phyloP scores from a whole-genome alignment of 306 rosid genomes.

The Arachis hypogaea region DNA sequence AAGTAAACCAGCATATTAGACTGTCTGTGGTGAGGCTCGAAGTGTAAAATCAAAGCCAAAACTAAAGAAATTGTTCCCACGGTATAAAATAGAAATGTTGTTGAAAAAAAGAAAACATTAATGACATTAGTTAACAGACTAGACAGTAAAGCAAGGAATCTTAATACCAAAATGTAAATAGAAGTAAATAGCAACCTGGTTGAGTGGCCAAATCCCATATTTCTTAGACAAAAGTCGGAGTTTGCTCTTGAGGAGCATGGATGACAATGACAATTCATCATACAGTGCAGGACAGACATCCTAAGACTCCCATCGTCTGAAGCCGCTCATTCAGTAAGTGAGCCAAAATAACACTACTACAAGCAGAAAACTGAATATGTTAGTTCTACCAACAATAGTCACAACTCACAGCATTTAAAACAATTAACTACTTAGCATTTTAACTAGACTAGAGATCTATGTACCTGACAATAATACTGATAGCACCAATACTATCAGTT shows the following conservation, averaged over 20 bases:
- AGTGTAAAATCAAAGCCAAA: too few relatives aligned
- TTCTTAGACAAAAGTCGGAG: too few relatives aligned
- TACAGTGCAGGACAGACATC: conserved; percentile 83
- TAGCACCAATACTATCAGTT: conserved; percentile 57
- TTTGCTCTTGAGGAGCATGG: too few relatives aligned
- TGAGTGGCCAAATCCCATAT: too few relatives aligned
- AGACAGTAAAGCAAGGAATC: too few relatives aligned
- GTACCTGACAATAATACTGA: conserved; percentile 64
- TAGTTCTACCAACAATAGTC: conserved; percentile 17
- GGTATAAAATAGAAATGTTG: neutral
- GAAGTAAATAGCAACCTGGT: too few relatives aligned
- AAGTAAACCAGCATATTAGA: too few relatives aligned
- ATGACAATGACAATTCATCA: conserved; percentile 89
- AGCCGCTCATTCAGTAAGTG: conserved; percentile 85
- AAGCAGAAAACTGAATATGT: conserved; percentile 31
- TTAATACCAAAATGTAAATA: too few relatives aligned
- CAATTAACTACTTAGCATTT: neutral
- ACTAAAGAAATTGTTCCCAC: conserved; percentile 56
- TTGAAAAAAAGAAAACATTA: too few relatives aligned
- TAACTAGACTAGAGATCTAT: neutral
- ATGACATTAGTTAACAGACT: too few relatives aligned
- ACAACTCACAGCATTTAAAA: conserved; percentile 8
- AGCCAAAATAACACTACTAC: conserved; percentile 78
- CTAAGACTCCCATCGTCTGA: conserved; percentile 82
- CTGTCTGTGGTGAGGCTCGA: too few relatives aligned